Evolutionary conservation across 108 stramenopile species (phyloP).

Genomic region (Epithemia pelagica): DNA sequence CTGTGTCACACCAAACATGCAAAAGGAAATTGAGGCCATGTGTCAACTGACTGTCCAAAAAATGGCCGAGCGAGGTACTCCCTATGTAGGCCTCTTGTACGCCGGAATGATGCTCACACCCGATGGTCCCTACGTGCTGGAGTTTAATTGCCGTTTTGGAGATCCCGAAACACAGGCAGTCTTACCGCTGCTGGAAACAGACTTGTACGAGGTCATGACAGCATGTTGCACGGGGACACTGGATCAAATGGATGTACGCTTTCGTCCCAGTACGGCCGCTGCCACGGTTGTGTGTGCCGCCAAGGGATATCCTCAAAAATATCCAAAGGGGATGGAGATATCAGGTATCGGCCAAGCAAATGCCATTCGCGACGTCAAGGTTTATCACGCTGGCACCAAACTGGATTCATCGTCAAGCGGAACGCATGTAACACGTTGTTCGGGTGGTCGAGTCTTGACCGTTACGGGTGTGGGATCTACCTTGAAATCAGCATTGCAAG

Average conservation of each 20-base stretch:
- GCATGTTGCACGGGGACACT: conserved; percentile 92
- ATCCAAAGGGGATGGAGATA: conserved; percentile 96
- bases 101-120: conserved; percentile 98
- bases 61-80: conserved; percentile 92
- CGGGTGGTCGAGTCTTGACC: conserved; percentile 95
- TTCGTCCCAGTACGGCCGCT: conserved; percentile 71
- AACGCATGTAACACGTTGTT: conserved; percentile 56
- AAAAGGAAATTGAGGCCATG: conserved; percentile 84
- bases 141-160: conserved; percentile 98
- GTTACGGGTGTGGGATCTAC: conserved; percentile 84
- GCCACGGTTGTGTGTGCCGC: conserved; percentile 95
- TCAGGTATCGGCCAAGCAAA: conserved; percentile 67
- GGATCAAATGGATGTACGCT: conserved; percentile 69
- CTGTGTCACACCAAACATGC: conserved; percentile 84
- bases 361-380: conserved; percentile 63
- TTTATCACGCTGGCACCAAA: conserved; percentile 95
- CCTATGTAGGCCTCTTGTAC: conserved; percentile 95
- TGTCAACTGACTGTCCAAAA: conserved; percentile 88
- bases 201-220: conserved; percentile 85
- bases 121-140: conserved; percentile 86
- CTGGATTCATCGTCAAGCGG: conserved; percentile 27
- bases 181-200: conserved; percentile 93
- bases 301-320: conserved; percentile 85
- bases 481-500: conserved; percentile 73
- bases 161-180: conserved; percentile 99